Evolutionary conservation across 2,329 filamentous ascomycete species (phyloP).

Genomic region (Cercospora sojina): DNA sequence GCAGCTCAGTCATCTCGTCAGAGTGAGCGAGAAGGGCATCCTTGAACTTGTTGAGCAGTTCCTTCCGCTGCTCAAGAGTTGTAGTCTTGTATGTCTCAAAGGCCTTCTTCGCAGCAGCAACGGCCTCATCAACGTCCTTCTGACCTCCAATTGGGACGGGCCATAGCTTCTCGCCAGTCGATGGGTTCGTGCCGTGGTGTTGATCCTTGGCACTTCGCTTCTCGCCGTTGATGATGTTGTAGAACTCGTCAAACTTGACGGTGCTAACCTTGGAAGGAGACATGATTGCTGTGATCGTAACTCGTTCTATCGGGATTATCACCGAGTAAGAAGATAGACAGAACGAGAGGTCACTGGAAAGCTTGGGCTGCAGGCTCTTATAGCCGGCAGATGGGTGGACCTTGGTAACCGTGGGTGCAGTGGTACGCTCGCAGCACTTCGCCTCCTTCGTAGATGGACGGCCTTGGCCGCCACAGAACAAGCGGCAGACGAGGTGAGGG

Average conservation of each 20-base stretch:
- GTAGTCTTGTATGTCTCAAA: conserved; percentile 39
- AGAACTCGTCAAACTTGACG: conserved; percentile 41
- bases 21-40: conserved; percentile 36
- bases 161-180: conserved; percentile 41
- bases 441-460: neutral
- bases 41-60: conserved; percentile 37
- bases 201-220: conserved; percentile 34
- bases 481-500: conserved; percentile 7
- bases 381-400: conserved; percentile 13
- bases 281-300: conserved; percentile 37
- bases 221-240: conserved; percentile 43
- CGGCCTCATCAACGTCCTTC: conserved; percentile 43
- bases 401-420: conserved; percentile 7
- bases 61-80: conserved; percentile 41
- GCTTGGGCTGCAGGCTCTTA: conserved; percentile 12
- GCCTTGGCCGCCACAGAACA: neutral
- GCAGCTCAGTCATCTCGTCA: conserved; percentile 39
- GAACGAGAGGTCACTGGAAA: neutral
- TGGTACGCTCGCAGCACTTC: neutral
- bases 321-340: neutral
- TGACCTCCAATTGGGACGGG: conserved; percentile 40
- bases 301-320: neutral
- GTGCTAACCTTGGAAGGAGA: conserved; percentile 46
- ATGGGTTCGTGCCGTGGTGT: conserved; percentile 39
- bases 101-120: conserved; percentile 39